These are phyloP conservation scores for Amaranthus tricolor DNA, from an alignment of 179 eudicot species.

Conservation along the genomic window DNA sequence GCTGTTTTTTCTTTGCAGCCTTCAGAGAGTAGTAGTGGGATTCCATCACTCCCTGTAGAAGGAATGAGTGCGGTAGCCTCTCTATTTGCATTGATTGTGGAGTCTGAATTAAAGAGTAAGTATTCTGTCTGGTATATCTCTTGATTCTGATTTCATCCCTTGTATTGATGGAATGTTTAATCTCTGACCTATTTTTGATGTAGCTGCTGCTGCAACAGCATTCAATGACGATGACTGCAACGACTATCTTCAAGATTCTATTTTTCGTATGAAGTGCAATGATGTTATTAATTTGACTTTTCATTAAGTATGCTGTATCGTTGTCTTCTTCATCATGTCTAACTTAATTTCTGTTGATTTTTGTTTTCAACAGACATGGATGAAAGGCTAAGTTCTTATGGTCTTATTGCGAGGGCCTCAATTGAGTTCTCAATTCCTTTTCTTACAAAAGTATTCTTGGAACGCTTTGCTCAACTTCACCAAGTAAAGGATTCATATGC, in stretches of 20 bases:
- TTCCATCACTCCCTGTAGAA: conserved; percentile 57
- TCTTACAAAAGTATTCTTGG: conserved; percentile 62
- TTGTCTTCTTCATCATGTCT: conserved; percentile 1
- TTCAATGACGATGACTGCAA: conserved; percentile 59
- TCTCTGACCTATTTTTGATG: conserved; percentile 23
- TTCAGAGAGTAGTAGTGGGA: conserved; percentile 37
- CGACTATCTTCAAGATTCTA: conserved; percentile 74
- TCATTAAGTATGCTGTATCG: not conserved
- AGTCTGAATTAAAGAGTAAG: conserved; percentile 85
- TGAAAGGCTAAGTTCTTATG: conserved; percentile 95
- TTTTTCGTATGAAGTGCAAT: conserved; percentile 50
- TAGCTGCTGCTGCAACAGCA: conserved; percentile 79
- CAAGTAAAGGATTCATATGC: conserved; percentile 47
- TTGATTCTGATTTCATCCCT: conserved; percentile 5
- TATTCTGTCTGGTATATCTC: conserved; percentile 4
- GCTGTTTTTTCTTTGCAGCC: conserved; percentile 33
- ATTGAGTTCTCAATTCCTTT: conserved; percentile 65
- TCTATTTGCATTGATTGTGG: conserved; percentile 76
- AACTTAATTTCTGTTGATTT: conserved; percentile 13
- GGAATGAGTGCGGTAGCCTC: conserved; percentile 76
- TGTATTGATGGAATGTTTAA: not conserved
- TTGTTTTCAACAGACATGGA: conserved; percentile 70
- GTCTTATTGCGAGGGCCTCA: conserved; percentile 87
- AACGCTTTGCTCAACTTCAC: conserved; percentile 67
- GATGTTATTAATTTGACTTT: not conserved